A percentile compares a stretch with the other conserved stretches of the same genome.
Conservation (phyloP, 345 rosid species). For the Cochlearia excelsa region DNA sequence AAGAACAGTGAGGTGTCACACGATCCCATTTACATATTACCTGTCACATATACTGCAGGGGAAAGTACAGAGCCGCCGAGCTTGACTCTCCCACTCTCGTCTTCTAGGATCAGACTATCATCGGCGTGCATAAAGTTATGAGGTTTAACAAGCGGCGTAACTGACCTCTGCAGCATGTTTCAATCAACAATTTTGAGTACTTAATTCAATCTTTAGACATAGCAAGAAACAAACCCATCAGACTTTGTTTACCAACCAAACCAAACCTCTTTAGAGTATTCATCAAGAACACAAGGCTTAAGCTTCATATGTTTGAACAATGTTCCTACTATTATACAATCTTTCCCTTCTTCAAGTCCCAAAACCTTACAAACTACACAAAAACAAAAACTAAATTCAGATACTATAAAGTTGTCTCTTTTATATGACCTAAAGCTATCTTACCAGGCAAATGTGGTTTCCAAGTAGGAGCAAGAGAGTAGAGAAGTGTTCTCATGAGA, state of each 20-base stretch:
- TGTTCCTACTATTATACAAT: constrained; percentile 85
- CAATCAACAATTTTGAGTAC: constrained; percentile 14
- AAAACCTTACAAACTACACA: constrained; percentile 74
- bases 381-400: constrained; percentile 16
- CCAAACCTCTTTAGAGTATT: constrained; percentile 81
- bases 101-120: constrained; percentile 84
- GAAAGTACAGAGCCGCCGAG: constrained; percentile 62
- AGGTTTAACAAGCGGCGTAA: constrained; percentile 66
- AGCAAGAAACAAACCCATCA: constrained; percentile 5
- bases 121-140: constrained; percentile 80
- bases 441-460: constrained; percentile 73
- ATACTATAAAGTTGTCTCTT: not conserved
- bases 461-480: constrained; percentile 75
- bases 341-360: constrained; percentile 77
- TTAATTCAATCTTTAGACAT: constrained; percentile 15
- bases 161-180: constrained; percentile 63
- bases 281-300: constrained; percentile 90
- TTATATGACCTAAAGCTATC: not conserved
- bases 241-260: not conserved
- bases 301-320: constrained; percentile 95
- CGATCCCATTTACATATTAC: constrained; percentile 35
- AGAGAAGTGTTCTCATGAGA: constrained; percentile 67
- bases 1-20: constrained; percentile 9
- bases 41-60: constrained; percentile 74
- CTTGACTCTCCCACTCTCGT: constrained; percentile 92